These are phyloP conservation scores for Oryza nivara DNA, from an alignment of 176 grass and related monocot genomes.

Conservation along the genomic window DNA sequence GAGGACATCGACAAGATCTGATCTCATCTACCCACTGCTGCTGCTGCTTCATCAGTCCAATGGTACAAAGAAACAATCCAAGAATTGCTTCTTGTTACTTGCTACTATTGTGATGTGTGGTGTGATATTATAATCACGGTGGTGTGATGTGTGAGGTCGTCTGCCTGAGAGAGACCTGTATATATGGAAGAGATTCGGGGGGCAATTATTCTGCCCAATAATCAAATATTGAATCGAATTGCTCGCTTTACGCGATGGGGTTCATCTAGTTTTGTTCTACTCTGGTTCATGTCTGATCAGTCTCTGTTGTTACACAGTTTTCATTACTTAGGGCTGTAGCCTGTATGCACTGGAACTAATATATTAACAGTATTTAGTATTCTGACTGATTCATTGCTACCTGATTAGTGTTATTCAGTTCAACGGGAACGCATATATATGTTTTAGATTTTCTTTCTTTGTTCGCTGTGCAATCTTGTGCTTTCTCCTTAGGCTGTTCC, in stretches of 20 bases:
- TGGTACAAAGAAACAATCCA: not conserved
- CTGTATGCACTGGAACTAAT: not conserved
- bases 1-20: slow-evolving; percentile 71
- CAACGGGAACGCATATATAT: not conserved
- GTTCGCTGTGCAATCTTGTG: not conserved
- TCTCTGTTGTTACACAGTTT: not conserved
- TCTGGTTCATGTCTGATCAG: not conserved
- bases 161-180: no score
- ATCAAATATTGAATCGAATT: not conserved
- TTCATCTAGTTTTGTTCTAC: not conserved
- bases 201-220: not conserved
- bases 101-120: not conserved
- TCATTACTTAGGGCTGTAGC: not conserved
- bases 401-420: not conserved
- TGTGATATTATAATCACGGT: not conserved
- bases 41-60: no score
- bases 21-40: no score
- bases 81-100: not conserved
- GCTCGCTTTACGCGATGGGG: not conserved
- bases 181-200: not conserved
- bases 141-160: not conserved
- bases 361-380: not conserved
- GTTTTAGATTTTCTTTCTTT: not conserved
- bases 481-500: not conserved
- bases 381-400: not conserved